Base-by-base conservation (phyloP, 1,284 basidiomycete genomes). In the Pseudozyma hubeiensis region DNA sequence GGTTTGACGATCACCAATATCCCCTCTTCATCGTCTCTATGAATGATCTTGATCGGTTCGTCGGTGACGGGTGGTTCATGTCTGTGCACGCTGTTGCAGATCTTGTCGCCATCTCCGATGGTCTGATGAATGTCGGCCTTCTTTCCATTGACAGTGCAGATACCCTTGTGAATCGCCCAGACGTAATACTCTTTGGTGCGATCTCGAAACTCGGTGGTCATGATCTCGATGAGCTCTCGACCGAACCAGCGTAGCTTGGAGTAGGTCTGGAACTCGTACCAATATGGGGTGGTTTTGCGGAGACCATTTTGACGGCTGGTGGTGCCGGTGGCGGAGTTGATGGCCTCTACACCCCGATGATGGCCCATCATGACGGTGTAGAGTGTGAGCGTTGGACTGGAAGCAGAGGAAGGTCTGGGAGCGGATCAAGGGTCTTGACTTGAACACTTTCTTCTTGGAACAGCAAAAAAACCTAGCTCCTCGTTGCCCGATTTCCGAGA, bases 11-110 rank as follows among this genome's bases (percentile, higher is more conserved):
- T 92, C 13, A 98, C 92, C 31, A 98, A 89, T 69, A 97, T 92
- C 66, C 92, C 89, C 39, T 90, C 89, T 68, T 92, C 90, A 16
- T 88, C 87, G 84, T 97, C 93, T 47, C 91, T 89, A 75, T 88
- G 86, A 7, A 97, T 87, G 47, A 99, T 89, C 70, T 91, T 89
- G 53, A 99, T 90, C 0, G 93, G 92, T 10, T 89, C 92, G 7
- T 92, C 90, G 1, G 94, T 92, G 4, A 99, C 91, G 0, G 97
- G 94, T 5, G 97, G 96, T 85, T 99, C 97, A 84, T 99, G 97
- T 16, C 93, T 88, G 85, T 97, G 95, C 2, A 96, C 93, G 5
- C 93, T 89, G 83, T 97, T 97, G 81, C 93, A 66, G 49, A 97
- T 90, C 53, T 92, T 88, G 85, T 99, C 97, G 10, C 94, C 93